A percentile compares a stretch with the other conserved stretches of the same genome.
Evolutionary conservation across 768 basidiomycete genomes (phyloP).

Genomic region (Crucibulum laeve): DNA sequence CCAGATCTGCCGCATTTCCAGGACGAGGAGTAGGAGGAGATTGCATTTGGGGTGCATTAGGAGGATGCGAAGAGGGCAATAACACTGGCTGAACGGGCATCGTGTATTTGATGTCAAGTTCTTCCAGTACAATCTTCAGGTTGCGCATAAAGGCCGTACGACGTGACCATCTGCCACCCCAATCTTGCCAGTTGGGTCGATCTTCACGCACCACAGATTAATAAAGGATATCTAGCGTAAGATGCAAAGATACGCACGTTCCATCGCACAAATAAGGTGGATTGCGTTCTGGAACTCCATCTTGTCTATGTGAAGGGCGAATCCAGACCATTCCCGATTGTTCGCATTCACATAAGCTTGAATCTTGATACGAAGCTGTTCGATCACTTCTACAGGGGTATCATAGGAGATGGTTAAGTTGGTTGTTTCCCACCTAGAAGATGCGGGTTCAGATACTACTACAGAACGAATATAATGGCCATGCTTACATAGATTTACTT

Average conservation of each 20-base stretch:
- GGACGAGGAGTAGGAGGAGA: slow-evolving; percentile 12
- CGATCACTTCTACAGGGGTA: slow-evolving; percentile 67
- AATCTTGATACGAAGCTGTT: slow-evolving; percentile 58
- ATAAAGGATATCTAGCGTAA: slow-evolving; percentile 1
- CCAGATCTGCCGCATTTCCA: slow-evolving; percentile 6
- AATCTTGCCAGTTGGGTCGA: slow-evolving; percentile 83
- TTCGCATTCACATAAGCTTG: slow-evolving; percentile 57
- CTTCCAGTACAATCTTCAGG: slow-evolving; percentile 67
- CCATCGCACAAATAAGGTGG: slow-evolving; percentile 60
- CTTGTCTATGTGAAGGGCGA: slow-evolving; percentile 65
- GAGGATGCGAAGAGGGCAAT: slow-evolving; percentile 28
- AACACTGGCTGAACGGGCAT: slow-evolving; percentile 73
- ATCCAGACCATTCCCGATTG: slow-evolving; percentile 69
- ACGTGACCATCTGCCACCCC: slow-evolving; percentile 76
- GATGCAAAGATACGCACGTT: slow-evolving; percentile 45
- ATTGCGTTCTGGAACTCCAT: slow-evolving; percentile 79
- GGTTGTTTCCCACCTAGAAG: slow-evolving; percentile 61
- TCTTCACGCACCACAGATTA: slow-evolving; percentile 30
- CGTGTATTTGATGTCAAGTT: slow-evolving; percentile 66
- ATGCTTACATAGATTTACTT: slow-evolving; percentile 62
- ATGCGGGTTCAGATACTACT: neutral
- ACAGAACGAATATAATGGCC: slow-evolving; percentile 5
- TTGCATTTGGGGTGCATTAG: slow-evolving; percentile 7
- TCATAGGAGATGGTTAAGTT: slow-evolving; percentile 61
- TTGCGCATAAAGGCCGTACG: slow-evolving; percentile 75